Conservation (phyloP, 2,329 filamentous ascomycete species). For the Verticillium zaregamsianum region DNA sequence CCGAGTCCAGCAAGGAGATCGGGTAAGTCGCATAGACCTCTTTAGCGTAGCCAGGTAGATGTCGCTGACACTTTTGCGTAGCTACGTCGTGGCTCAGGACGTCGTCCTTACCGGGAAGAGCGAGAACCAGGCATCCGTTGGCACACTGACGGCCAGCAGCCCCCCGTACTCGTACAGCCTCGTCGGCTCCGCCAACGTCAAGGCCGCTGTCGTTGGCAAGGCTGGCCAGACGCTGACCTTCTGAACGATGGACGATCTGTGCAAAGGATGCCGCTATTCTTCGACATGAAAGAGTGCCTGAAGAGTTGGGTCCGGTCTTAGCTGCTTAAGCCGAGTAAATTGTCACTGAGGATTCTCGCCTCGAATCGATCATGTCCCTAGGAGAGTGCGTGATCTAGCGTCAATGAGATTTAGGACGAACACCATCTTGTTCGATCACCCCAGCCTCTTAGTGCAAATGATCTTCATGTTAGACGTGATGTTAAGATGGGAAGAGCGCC, state of each 20-base stretch:
- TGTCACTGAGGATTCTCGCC: neutral
- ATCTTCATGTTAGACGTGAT: neutral
- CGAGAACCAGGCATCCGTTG: constrained; percentile 40
- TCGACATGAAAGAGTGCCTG: too few species aligned
- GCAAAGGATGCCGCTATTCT: neutral
- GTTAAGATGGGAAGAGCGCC: neutral
- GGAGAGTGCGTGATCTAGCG: neutral
- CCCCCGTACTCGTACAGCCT: constrained; percentile 40
- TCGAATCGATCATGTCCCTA: neutral
- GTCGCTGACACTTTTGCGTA: neutral
- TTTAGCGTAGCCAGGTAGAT: neutral
- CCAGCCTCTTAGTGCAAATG: neutral
- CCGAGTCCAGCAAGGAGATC: constrained; percentile 22
- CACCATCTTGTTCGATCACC: neutral
- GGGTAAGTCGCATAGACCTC: neutral
- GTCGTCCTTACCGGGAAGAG: constrained; percentile 33
- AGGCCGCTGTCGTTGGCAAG: constrained; percentile 29
- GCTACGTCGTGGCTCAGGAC: constrained; percentile 31
- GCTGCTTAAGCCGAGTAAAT: too few species aligned
- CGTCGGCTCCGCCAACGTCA: constrained; percentile 38
- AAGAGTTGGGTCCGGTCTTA: too few species aligned
- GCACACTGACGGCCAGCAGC: constrained; percentile 41
- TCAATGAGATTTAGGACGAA: neutral
- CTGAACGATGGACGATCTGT: neutral
- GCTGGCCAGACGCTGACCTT: constrained; percentile 27